phyloP scores from a whole-genome alignment of 2,329 filamentous ascomycete genomes.

The Erysiphe pulchra region DNA sequence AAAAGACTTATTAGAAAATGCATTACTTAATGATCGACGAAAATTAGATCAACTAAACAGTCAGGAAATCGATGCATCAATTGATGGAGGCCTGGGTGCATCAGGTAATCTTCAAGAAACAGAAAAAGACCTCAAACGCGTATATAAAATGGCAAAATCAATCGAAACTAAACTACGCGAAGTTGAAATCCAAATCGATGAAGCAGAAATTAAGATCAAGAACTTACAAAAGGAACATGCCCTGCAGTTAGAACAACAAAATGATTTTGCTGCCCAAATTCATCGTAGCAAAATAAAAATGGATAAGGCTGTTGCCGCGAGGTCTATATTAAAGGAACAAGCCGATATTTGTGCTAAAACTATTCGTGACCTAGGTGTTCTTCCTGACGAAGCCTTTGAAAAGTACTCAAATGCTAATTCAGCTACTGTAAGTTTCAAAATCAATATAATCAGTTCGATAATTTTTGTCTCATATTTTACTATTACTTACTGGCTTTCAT shows the following conservation, averaged over 20 bases:
- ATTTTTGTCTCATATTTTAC: no score
- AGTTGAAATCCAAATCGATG: conserved; percentile 48
- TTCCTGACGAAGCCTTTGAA: conserved; percentile 81
- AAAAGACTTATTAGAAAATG: conserved; percentile 65
- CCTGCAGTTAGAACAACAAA: conserved; percentile 44
- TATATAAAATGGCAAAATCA: conserved; percentile 38
- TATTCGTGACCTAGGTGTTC: conserved; percentile 75
- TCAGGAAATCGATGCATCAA: conserved; percentile 42
- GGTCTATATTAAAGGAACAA: conserved; percentile 51
- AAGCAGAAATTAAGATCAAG: conserved; percentile 16
- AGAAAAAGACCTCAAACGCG: conserved; percentile 56
- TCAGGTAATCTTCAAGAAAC: conserved; percentile 48
- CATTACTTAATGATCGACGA: conserved; percentile 67
- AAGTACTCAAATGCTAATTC: conserved; percentile 69
- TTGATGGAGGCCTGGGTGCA: conserved; percentile 29
- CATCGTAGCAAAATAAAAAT: conserved; percentile 71
- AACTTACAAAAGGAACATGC: conserved; percentile 21
- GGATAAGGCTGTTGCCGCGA: conserved; percentile 78
- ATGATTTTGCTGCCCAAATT: conserved; percentile 52
- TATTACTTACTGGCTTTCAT: no score
- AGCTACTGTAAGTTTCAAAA: conserved; percentile 32
- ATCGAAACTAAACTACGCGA: conserved; percentile 45
- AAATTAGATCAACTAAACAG: conserved; percentile 67
- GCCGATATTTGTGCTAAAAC: conserved; percentile 63
- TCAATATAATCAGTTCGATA: not conserved